Evolutionary conservation across 2,329 filamentous ascomycete genomes (phyloP), one percentile per base, ranked within the genome.

Genomic region (Coleophoma cylindrospora): DNA sequence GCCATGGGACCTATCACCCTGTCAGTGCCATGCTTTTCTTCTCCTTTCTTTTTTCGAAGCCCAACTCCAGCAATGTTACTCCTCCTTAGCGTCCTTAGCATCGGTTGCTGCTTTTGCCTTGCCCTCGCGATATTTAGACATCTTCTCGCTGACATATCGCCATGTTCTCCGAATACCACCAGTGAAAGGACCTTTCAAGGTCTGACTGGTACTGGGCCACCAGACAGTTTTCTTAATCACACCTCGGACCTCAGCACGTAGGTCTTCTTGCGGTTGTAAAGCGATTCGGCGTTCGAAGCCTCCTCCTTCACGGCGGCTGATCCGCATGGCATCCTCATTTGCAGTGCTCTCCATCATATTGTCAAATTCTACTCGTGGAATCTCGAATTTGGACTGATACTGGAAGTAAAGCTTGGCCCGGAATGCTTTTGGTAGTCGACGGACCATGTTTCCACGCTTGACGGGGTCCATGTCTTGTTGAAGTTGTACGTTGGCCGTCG

Each of bases 361-460:
- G 61, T 88, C 76, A 67, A 96, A 99, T 49, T 96, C 90, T 4
- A 81, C 79, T 14, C 84, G 83, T 0, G 92, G 90, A 40, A 99
- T 94, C 50, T 81, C 79, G 62, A 91, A 95, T 63, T 95, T 92
- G 65, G 86, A 84, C 67, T 96, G 91, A 68, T 96, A 99, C 62
- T 91, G 84, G 68, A 96, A 96, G 71, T 99, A 99, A 0, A 99
- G 74, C 52, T 90, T 91, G 48, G 87, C 82, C 36, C 94, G 83
- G 76, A 99, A 97, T 6, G 84, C 78, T 61, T 87, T 86, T 4
- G 94, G 94, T 11, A 99, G 74, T 12, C 94, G 86, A 5, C 94
- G 84, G 10, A 99, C 92, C 89, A 99, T 99, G 69, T 99, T 99
- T 15, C 89, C 90, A 50, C 94, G 84, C 63, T 88, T 91, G 51